Conservation (phyloP, 306 rosid genomes). For the Geum urbanum region DNA sequence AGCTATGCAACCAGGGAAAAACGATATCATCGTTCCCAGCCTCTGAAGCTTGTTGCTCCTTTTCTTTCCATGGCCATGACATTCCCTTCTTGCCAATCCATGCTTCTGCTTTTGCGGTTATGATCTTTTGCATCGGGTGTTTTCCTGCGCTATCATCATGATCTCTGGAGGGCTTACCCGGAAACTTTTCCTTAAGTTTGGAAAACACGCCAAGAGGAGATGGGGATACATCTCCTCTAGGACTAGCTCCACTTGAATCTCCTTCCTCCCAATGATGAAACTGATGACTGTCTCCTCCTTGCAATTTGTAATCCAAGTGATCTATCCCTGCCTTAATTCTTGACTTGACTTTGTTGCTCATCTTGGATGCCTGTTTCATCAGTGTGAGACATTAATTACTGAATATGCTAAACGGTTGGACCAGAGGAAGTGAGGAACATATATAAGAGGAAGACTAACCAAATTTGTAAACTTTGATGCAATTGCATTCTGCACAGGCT, state of each 20-base stretch:
- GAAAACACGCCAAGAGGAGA: slow-evolving; percentile 48
- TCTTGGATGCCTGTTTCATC: slow-evolving; percentile 73
- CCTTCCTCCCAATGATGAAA: slow-evolving; percentile 78
- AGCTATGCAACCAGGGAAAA: slow-evolving; percentile 56
- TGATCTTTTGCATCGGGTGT: slow-evolving; percentile 24
- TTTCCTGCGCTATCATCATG: not conserved
- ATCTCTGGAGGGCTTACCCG: slow-evolving; percentile 25
- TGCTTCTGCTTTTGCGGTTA: slow-evolving; percentile 75
- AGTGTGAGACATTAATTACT: slow-evolving; percentile 27
- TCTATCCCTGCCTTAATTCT: slow-evolving; percentile 57
- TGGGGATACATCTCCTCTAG: slow-evolving; percentile 59
- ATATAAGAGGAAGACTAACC: slow-evolving; percentile 56
- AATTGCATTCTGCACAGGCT: slow-evolving; percentile 67
- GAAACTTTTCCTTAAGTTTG: slow-evolving; percentile 49
- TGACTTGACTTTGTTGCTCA: slow-evolving; percentile 85
- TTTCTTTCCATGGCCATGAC: slow-evolving; percentile 87
- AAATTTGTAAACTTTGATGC: slow-evolving; percentile 74
- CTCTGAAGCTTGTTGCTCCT: slow-evolving; percentile 58
- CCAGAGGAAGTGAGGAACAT: too few relatives aligned
- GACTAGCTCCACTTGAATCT: slow-evolving; percentile 82
- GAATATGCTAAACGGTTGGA: slow-evolving; percentile 14
- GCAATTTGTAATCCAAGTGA: slow-evolving; percentile 55
- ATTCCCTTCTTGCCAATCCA: slow-evolving; percentile 75
- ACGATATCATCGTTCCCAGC: slow-evolving; percentile 35
- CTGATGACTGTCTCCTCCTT: slow-evolving; percentile 52